phyloP scores from a whole-genome alignment of 106 monocot species.

The Apostasia shenzhenica region DNA sequence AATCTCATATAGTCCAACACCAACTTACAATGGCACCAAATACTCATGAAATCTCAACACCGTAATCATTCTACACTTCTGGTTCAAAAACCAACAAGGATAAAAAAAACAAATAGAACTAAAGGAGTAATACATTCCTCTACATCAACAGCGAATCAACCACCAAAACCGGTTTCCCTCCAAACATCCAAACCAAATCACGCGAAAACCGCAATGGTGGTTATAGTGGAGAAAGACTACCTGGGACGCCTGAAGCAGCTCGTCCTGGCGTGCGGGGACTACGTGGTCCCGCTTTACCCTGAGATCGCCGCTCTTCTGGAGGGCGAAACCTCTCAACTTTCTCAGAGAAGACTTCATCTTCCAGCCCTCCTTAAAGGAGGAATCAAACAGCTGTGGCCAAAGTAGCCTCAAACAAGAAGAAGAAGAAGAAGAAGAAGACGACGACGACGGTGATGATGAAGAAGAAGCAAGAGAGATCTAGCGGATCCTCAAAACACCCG shows the following conservation, averaged over 20 bases:
- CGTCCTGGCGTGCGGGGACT: conserved; percentile 26
- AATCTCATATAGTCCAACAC: too few relatives aligned
- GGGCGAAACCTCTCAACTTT: conserved; percentile 42
- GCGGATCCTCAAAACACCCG: neutral
- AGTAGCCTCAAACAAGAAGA: neutral
- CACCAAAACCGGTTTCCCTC: neutral
- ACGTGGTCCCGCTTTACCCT: conserved; percentile 22
- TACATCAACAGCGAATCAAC: too few relatives aligned
- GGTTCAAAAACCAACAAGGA: too few relatives aligned
- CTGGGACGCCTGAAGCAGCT: conserved; percentile 46
- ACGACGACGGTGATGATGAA: neutral
- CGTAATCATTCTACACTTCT: too few relatives aligned
- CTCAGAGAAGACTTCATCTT: conserved; percentile 53
- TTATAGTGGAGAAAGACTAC: conserved; percentile 12
- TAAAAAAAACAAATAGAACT: too few relatives aligned
- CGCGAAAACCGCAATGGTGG: neutral
- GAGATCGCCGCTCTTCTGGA: conserved; percentile 25
- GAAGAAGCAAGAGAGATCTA: neutral
- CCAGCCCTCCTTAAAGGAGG: neutral
- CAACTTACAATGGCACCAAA: too few relatives aligned
- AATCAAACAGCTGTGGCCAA: too few relatives aligned
- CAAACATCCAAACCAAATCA: neutral
- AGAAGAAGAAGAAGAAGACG: neutral
- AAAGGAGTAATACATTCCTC: too few relatives aligned
- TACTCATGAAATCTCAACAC: too few relatives aligned